Evolutionary conservation across 768 basidiomycete species (phyloP).

Genomic region (Polyporus arcularius): DNA sequence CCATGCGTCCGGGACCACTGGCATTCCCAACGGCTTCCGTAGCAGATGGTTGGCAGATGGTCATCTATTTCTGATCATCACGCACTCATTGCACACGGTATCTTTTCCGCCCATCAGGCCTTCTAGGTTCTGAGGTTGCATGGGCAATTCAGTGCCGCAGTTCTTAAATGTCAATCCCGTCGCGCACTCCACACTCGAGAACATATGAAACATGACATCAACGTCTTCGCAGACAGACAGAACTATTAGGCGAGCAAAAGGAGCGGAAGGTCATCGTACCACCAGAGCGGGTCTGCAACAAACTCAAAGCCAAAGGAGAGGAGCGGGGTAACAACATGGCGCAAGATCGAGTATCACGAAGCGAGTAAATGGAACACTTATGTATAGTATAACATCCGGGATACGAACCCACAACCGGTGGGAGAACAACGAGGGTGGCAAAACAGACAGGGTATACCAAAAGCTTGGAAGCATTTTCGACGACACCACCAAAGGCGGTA

Average conservation of each 20-base stretch:
- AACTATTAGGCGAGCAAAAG: conserved; percentile 19
- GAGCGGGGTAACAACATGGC: background rate
- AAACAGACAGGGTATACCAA: conserved; percentile 32
- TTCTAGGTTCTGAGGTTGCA: conserved; percentile 6
- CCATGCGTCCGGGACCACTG: too few relatives aligned
- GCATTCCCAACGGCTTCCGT: background rate
- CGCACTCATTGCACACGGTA: conserved; percentile 2
- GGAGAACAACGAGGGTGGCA: conserved; percentile 18
- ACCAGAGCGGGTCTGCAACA: conserved; percentile 12
- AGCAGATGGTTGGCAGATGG: background rate
- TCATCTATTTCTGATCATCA: conserved; percentile 18
- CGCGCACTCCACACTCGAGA: background rate
- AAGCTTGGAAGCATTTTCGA: conserved; percentile 21
- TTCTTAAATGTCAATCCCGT: background rate
- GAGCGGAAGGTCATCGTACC: conserved; percentile 16
- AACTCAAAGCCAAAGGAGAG: conserved; percentile 16
- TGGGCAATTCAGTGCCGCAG: background rate
- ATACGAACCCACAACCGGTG: conserved; percentile 13
- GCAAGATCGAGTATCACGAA: conserved; percentile 3
- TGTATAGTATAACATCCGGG: conserved; percentile 17
- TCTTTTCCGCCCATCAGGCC: conserved; percentile 9
- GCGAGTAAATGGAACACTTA: conserved; percentile 14
- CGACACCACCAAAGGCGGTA: conserved; percentile 4
- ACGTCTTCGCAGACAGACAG: conserved; percentile 1
- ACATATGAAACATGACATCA: background rate